A percentile compares a stretch with the other conserved stretches of the same genome.
These are phyloP conservation scores for Toxoplasma gondii DNA, from an alignment of 169 alveolate species.

Conservation along the genomic window DNA sequence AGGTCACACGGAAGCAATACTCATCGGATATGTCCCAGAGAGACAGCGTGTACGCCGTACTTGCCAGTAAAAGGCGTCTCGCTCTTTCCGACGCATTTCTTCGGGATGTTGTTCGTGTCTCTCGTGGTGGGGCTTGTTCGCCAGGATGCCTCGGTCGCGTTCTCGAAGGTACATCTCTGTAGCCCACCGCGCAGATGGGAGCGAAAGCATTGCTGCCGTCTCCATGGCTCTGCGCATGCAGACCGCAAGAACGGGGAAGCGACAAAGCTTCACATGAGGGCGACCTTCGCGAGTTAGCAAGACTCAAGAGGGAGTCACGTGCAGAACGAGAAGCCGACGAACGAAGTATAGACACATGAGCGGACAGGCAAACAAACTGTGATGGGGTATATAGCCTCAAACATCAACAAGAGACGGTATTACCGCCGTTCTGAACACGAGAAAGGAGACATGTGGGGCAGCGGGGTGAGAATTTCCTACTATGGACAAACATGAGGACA, in stretches of 20 bases:
- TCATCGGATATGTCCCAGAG: too few relatives aligned
- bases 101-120: slow-evolving; percentile 70
- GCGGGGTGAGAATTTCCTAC: too few relatives aligned
- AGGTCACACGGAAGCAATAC: too few relatives aligned
- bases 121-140: slow-evolving; percentile 74
- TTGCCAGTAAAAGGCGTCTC: slow-evolving; percentile 77
- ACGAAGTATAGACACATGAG: too few relatives aligned
- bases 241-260: background rate
- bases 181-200: slow-evolving; percentile 74
- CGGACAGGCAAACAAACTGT: too few relatives aligned
- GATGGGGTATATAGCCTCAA: too few relatives aligned
- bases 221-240: slow-evolving; percentile 73
- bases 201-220: slow-evolving; percentile 77
- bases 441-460: too few relatives aligned
- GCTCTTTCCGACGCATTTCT: slow-evolving; percentile 72
- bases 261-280: background rate
- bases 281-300: background rate
- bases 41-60: slow-evolving; percentile 38
- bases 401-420: too few relatives aligned
- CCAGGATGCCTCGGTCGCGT: slow-evolving; percentile 78
- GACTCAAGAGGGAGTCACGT: too few relatives aligned
- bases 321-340: too few relatives aligned
- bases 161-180: slow-evolving; percentile 74
- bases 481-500: too few relatives aligned
- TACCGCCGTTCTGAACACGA: too few relatives aligned